Conservation (phyloP, 164 flowering plant genomes). For the Chimonanthus praecox region DNA sequence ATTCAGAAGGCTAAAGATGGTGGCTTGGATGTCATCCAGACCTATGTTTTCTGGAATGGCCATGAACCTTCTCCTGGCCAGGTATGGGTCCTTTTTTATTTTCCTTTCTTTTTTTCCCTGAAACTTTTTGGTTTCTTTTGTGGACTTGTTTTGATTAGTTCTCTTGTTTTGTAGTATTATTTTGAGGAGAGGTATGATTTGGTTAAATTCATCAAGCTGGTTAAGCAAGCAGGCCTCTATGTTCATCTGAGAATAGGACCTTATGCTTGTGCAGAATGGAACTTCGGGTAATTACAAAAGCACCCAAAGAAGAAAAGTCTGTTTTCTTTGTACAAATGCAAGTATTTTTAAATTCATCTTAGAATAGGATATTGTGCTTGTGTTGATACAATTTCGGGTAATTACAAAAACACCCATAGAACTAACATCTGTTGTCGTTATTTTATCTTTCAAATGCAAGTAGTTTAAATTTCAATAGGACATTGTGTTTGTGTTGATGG, state of each 20-base stretch:
- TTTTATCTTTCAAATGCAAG: no score
- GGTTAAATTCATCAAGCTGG: slow-evolving; percentile 64
- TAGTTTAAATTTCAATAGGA: no score
- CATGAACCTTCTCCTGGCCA: slow-evolving; percentile 77
- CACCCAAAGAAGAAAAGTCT: no score
- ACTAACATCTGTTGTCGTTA: no score
- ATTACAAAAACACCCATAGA: no score
- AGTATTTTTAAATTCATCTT: no score
- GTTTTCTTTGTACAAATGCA: no score
- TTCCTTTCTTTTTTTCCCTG: background rate
- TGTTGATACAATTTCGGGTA: no score
- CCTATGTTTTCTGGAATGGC: slow-evolving; percentile 85
- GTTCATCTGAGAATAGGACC: slow-evolving; percentile 85
- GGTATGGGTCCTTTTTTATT: slow-evolving; percentile 23
- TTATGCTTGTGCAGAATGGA: slow-evolving; percentile 85
- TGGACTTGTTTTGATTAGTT: background rate
- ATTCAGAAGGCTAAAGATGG: slow-evolving; percentile 80
- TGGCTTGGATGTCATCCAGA: slow-evolving; percentile 76
- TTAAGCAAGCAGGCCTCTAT: slow-evolving; percentile 71
- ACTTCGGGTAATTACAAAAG: slow-evolving; percentile 55
- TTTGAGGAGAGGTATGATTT: slow-evolving; percentile 77
- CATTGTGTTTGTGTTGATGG: no score
- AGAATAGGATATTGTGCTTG: no score
- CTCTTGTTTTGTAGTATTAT: slow-evolving; percentile 44
- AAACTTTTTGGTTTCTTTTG: background rate